Evolutionary conservation across 1,284 basidiomycete species (phyloP), one percentile per base, ranked within the genome.

Genomic region (Cyathus olla): DNA sequence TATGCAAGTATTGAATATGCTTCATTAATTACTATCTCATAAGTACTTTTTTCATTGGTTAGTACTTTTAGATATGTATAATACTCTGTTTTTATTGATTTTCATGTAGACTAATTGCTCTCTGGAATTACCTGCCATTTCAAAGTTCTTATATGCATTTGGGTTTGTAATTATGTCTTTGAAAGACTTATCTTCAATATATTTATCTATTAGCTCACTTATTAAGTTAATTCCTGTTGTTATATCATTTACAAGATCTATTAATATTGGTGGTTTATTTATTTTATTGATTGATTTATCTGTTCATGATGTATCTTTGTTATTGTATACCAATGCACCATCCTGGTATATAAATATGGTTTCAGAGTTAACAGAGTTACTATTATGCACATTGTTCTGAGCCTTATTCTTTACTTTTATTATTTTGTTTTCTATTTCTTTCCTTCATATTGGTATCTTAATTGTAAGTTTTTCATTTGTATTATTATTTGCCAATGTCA

Each of bases 21-120:
- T 39, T 73, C 70, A 3, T 63, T 54, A 3, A 78, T 76, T 2
- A 78, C 51, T 4, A 76, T 61, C 55, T 77, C 72, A 9, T 64
- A 54, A 4, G 72, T 42, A 6, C 56, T 48, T 24, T 53, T 22
- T 6, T 13, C 31, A 35, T 61, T 63, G 15, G 64, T 51, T 10
- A 72, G 28, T 4, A 44, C 53, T n/a, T 24, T 71, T 62, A 3
- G 77, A 76, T 3, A 75, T 59, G 57, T 73, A 75, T 2, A 61
- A 35, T 0, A 75, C 55, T 24, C 70, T 66, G 0, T 59, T 70
- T 48, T 80, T 76, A 0, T 81, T 9, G 82, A 80, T 83, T 0
- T 70, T 56, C 0, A 35, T 6, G 31, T 8, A 35, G 6, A 35
- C 31, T 35, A 35, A 35, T 35, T 35, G 31, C 13, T 35, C 13